Evolutionary conservation across 768 basidiomycete species (phyloP), one percentile per base, ranked within the genome.

Genomic region (Boletellus emodensis): DNA sequence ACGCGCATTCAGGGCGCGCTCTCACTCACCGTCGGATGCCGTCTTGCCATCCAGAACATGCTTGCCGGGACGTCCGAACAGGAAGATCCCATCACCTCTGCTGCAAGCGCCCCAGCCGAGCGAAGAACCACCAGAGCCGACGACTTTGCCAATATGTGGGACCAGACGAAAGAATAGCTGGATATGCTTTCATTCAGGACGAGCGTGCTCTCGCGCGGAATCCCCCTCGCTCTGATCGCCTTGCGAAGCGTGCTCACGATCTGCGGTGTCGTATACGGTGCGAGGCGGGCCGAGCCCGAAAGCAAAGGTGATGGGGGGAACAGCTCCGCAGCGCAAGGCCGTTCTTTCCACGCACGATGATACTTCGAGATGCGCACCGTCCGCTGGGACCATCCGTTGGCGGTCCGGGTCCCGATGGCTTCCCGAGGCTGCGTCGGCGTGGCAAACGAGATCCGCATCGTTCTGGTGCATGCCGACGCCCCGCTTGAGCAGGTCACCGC

Each of bases 31-130:
- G 85, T 82, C 30, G 82, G 66, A 61, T 88, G 87, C 40, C 75
- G 74, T 56, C 78, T 74, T 1, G 87, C 84, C 66, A 87, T 86
- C 87, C 87, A 88, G 64, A 77, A 88, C 1, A 78, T 78, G 1
- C 83, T 77, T 30, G 77, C 74, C 0, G 86, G 87, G 0, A 83
- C 79, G n/a, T 0, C 81, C 75, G 57, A 87, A 88, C 61, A 87
- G 58, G 56, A 74, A 89, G 6, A 78, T 79, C 0, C 87, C 87
- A 58, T 89, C 87, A 0, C 87, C 87, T 4, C 30, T 30, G 30
- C 30, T 0, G 8, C 30, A 11, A 30, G 30, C 30, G 30, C 30
- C 30, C 30, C 30, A 88, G 0, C 86, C 87, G 33, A 89, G 71
- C 9, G 82, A 80, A 1, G 82, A 80, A 5, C 80, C 85, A 3